A percentile compares a stretch with the other conserved stretches of the same genome.
These are phyloP conservation scores for Leccinum fallax DNA, from an alignment of 1,284 basidiomycete genomes.

Conservation along the genomic window DNA sequence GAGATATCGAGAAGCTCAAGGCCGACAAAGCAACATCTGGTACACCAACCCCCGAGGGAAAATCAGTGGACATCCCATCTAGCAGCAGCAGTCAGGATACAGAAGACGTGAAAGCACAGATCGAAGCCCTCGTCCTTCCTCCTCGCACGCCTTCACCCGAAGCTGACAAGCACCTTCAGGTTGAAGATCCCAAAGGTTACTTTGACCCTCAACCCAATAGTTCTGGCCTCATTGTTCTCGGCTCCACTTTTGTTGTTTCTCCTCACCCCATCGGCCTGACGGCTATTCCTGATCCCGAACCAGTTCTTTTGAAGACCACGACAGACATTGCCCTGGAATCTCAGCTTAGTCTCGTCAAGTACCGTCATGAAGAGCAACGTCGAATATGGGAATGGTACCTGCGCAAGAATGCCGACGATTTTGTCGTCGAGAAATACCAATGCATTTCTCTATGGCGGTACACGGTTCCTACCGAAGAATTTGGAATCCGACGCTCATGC, in stretches of 20 bases:
- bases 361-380: conserved; percentile 82
- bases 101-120: conserved; percentile 67
- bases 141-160: conserved; percentile 47
- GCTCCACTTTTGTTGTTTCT: conserved; percentile 29
- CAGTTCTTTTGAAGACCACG: conserved; percentile 49
- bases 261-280: conserved; percentile 26
- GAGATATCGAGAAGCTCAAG: conserved; percentile 45
- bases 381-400: conserved; percentile 93
- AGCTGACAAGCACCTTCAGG: conserved; percentile 23
- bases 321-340: conserved; percentile 74
- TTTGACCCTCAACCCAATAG: conserved; percentile 43
- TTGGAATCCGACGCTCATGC: conserved; percentile 66
- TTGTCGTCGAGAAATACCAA: conserved; percentile 93
- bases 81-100: conserved; percentile 28
- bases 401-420: conserved; percentile 78
- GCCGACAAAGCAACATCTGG: conserved; percentile 28
- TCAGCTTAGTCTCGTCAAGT: conserved; percentile 68
- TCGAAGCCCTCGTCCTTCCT: conserved; percentile 63
- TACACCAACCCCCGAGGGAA: conserved; percentile 32
- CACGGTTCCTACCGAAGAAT: conserved; percentile 70
- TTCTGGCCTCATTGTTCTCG: conserved; percentile 27
- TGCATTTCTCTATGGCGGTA: conserved; percentile 79
- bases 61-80: conserved; percentile 13
- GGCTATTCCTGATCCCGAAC: conserved; percentile 40
- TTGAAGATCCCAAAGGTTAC: conserved; percentile 40